A percentile compares a stretch with the other conserved stretches of the same genome.
Evolutionary conservation across 2,329 filamentous ascomycete species (phyloP).

Genomic region (Erysiphe pulchra): DNA sequence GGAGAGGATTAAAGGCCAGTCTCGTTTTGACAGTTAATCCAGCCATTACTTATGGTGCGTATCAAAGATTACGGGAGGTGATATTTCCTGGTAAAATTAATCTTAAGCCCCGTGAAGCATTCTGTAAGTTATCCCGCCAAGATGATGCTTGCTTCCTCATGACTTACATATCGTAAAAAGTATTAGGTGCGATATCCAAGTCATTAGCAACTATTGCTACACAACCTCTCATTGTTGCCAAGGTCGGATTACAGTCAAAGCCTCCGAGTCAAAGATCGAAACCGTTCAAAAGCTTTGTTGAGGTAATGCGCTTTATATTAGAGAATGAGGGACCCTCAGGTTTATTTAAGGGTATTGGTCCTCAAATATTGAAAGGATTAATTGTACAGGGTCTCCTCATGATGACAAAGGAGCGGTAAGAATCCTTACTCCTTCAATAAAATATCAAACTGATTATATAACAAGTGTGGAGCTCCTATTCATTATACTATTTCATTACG

Average conservation of each 20-base stretch:
- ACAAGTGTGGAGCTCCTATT: conserved; percentile 66
- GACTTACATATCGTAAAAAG: conserved; percentile 18
- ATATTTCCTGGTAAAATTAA: conserved; percentile 55
- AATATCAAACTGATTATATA: conserved; percentile 1
- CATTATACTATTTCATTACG: conserved; percentile 59
- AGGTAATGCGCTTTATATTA: conserved; percentile 88
- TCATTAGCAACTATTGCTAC: conserved; percentile 73
- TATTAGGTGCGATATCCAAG: conserved; percentile 83
- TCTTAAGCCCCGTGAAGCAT: conserved; percentile 67
- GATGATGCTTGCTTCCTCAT: too few species aligned
- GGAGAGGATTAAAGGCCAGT: conserved; percentile 88
- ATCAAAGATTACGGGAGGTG: conserved; percentile 58
- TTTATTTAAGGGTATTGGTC: conserved; percentile 92
- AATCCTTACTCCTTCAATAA: neutral
- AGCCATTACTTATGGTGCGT: conserved; percentile 91
- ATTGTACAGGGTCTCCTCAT: conserved; percentile 88
- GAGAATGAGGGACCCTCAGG: conserved; percentile 59
- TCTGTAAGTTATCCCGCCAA: conserved; percentile 35
- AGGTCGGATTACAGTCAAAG: conserved; percentile 85
- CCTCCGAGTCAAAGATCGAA: conserved; percentile 64
- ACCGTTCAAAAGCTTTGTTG: conserved; percentile 76
- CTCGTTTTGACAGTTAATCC: conserved; percentile 90
- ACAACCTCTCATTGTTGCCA: conserved; percentile 89
- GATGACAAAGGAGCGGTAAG: conserved; percentile 94
- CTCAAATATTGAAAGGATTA: conserved; percentile 79